Evolutionary conservation across 352 stramenopile species (phyloP).

Genomic region (Achlya hypogyna): DNA sequence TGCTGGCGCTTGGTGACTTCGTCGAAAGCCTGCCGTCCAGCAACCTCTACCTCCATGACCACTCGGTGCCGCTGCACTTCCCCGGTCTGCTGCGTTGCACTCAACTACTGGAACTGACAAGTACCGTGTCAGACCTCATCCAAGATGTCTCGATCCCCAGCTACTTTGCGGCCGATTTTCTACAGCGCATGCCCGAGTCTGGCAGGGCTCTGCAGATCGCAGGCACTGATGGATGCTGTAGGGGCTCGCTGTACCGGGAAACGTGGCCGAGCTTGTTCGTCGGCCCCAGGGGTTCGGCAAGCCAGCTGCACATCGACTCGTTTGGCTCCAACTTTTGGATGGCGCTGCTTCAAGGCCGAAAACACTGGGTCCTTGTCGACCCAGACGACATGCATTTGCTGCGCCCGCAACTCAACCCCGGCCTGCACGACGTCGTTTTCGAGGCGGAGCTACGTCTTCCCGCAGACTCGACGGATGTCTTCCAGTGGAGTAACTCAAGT

Average conservation of each 20-base stretch:
- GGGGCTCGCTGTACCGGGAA: conserved; percentile 25
- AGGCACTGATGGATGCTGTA: background rate
- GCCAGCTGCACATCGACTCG: conserved; percentile 26
- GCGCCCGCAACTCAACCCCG: conserved; percentile 19
- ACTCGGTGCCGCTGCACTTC: conserved; percentile 14
- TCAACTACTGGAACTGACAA: background rate
- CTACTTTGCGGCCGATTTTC: conserved; percentile 29
- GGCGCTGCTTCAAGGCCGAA: conserved; percentile 25
- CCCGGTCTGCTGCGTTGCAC: background rate
- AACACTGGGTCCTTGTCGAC: conserved; percentile 28
- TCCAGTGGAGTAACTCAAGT: background rate
- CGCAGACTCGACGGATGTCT: background rate
- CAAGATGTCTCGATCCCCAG: conserved; percentile 23
- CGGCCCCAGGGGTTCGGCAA: conserved; percentile 25
- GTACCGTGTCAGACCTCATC: background rate
- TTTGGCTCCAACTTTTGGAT: conserved; percentile 35
- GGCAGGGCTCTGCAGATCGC: background rate
- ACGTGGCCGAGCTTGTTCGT: conserved; percentile 29
- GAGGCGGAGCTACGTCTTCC: conserved; percentile 19
- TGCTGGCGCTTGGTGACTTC: background rate
- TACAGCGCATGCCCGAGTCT: conserved; percentile 26
- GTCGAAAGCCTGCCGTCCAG: background rate
- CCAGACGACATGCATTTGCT: conserved; percentile 23
- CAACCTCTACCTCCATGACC: conserved; percentile 9
- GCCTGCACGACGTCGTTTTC: conserved; percentile 22